Evolutionary conservation across 352 stramenopile species (phyloP).

Genomic region (Pythium pectinolyticum): DNA sequence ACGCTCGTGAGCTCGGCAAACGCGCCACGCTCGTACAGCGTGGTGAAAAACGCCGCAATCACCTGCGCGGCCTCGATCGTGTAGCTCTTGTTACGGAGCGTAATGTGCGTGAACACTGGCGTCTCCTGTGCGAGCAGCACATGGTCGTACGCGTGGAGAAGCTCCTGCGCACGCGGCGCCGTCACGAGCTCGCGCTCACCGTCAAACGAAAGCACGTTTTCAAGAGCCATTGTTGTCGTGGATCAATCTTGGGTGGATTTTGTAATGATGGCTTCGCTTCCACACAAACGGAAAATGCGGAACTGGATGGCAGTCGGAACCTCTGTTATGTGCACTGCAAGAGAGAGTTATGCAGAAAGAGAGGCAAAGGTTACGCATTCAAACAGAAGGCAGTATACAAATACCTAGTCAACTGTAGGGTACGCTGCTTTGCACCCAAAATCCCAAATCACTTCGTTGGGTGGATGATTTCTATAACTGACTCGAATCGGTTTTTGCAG

Average conservation of each 20-base stretch:
- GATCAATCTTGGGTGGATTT: no score
- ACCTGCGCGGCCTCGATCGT: slow-evolving; percentile 73
- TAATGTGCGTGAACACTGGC: slow-evolving; percentile 72
- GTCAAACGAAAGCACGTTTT: slow-evolving; percentile 69
- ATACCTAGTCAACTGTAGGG: no score
- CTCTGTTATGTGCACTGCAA: background rate
- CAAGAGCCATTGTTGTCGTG: no score
- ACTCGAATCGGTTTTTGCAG: background rate
- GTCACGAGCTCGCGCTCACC: slow-evolving; percentile 81
- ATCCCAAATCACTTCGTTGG: no score
- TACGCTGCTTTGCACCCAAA: no score
- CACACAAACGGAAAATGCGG: no score
- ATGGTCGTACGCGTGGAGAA: slow-evolving; percentile 51
- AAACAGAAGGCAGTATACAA: slow-evolving; percentile 4
- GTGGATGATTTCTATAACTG: background rate
- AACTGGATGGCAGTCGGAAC: background rate
- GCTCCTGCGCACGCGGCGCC: slow-evolving; percentile 62
- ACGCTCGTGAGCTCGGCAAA: slow-evolving; percentile 67
- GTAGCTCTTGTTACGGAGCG: slow-evolving; percentile 89
- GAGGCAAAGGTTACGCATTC: background rate
- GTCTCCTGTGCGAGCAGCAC: slow-evolving; percentile 28
- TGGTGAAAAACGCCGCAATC: slow-evolving; percentile 70
- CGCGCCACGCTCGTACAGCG: slow-evolving; percentile 45
- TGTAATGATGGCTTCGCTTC: slow-evolving; percentile 18
- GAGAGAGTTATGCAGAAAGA: slow-evolving; percentile 8